Conservation (phyloP, 805 yeast genomes). For the Grigorovia humatica region DNA sequence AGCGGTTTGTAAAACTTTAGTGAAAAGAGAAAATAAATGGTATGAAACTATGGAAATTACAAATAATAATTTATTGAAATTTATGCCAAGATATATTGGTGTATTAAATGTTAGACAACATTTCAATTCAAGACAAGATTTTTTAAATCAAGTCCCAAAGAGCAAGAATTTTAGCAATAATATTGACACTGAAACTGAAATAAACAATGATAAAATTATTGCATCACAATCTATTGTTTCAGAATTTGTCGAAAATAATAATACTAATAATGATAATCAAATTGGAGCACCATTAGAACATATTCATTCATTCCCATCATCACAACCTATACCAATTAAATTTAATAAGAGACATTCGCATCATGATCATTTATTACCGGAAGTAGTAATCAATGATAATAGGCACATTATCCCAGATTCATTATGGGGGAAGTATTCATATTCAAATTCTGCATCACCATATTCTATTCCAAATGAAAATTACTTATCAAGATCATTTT, state of each 20-base stretch:
- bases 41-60: constrained; percentile 77
- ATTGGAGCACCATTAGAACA: constrained; percentile 10
- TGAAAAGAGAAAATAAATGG: constrained; percentile 82
- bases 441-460: constrained; percentile 35
- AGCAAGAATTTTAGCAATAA: constrained; percentile 5
- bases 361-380: constrained; percentile 36
- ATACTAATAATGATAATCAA: neutral
- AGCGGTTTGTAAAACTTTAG: constrained; percentile 90
- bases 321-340: constrained; percentile 6
- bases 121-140: constrained; percentile 26
- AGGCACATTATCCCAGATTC: constrained; percentile 84
- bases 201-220: too few species aligned
- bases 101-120: constrained; percentile 84
- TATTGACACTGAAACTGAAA: constrained; percentile 4
- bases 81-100: constrained; percentile 92
- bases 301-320: constrained; percentile 13
- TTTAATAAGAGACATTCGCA: constrained; percentile 1
- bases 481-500: constrained; percentile 7
- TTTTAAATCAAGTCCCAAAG: constrained; percentile 12
- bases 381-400: constrained; percentile 86
- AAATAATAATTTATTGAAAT: constrained; percentile 66
- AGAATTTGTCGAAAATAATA: constrained; percentile 1
- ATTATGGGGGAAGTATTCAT: constrained; percentile 55
- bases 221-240: neutral
- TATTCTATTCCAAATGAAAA: constrained; percentile 26